Evolutionary conservation across 257 asterid genomes (phyloP).

Genomic region (Nicotiana paniculata): DNA sequence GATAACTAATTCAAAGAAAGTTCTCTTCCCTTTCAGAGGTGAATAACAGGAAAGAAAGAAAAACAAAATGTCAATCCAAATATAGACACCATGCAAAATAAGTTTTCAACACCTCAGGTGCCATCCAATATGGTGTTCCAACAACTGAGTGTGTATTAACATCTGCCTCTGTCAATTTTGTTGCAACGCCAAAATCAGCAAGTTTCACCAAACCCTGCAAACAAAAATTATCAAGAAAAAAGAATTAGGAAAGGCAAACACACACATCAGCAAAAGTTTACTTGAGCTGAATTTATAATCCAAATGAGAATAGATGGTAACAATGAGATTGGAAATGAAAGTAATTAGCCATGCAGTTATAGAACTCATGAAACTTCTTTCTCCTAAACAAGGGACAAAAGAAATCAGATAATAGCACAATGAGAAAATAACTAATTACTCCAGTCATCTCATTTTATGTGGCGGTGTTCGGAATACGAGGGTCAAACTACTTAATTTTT

Average conservation of each 20-base stretch:
- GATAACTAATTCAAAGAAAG: not conserved
- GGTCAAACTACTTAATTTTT: not conserved
- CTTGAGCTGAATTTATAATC: not conserved
- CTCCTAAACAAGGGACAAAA: not conserved
- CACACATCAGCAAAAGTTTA: not conserved
- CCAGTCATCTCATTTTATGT: not conserved
- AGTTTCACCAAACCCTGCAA: slow-evolving; percentile 99
- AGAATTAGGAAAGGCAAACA: not conserved
- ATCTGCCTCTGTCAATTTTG: slow-evolving; percentile 92
- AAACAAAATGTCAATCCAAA: not conserved
- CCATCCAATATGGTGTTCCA: slow-evolving; percentile 99
- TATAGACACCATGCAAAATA: not conserved
- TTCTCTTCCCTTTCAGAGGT: not conserved
- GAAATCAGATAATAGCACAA: not conserved
- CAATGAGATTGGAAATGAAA: not conserved
- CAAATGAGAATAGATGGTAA: not conserved
- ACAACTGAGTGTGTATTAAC: slow-evolving; percentile 92
- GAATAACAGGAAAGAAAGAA: not conserved
- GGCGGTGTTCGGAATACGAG: not conserved
- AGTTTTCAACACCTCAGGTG: slow-evolving; percentile 73
- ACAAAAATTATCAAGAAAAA: slow-evolving; percentile 26
- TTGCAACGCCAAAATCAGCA: slow-evolving; percentile 99
- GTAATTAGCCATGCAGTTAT: not conserved
- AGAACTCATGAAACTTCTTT: not conserved
- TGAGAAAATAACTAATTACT: slow-evolving; percentile 1